phyloP scores from a whole-genome alignment of 78 protist species.

The Dictyostelium discoideum region DNA sequence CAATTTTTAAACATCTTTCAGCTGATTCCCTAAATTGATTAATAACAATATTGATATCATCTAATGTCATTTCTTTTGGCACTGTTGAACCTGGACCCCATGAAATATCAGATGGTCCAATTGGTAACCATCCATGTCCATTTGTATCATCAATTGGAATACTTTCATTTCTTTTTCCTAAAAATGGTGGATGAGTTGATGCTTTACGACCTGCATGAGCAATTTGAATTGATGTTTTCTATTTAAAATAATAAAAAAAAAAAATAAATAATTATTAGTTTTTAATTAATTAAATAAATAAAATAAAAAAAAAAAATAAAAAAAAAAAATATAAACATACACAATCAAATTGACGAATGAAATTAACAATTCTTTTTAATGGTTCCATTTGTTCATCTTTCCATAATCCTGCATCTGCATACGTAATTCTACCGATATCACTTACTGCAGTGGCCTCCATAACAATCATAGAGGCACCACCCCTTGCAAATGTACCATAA shows the following conservation, averaged over 20 bases:
- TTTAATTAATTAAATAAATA: neutral
- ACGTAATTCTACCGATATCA: constrained; percentile 50
- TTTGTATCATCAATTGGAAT: neutral
- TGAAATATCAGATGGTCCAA: constrained; percentile 12
- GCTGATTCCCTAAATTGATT: constrained; percentile 78
- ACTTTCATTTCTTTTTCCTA: neutral
- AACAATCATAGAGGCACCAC: constrained; percentile 42
- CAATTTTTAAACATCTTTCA: constrained; percentile 76
- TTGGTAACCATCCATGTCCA: constrained; percentile 9
- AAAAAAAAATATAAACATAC: neutral
- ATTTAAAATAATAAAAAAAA: too few relatives aligned
- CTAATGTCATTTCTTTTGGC: constrained; percentile 82
- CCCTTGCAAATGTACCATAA: constrained; percentile 39
- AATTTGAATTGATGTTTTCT: constrained; percentile 35
- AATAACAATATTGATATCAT: constrained; percentile 75
- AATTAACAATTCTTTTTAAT: constrained; percentile 37
- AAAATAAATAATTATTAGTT: too few relatives aligned
- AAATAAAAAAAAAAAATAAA: too few relatives aligned
- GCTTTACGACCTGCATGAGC: constrained; percentile 74
- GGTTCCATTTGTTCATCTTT: constrained; percentile 71
- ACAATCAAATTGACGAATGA: neutral
- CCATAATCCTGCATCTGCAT: constrained; percentile 58
- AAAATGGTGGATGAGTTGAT: constrained; percentile 20
- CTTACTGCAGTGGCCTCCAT: constrained; percentile 47
- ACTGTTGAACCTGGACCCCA: neutral